Conservation (phyloP, 495 filamentous ascomycete genomes). For the Cenococcum geophilum region DNA sequence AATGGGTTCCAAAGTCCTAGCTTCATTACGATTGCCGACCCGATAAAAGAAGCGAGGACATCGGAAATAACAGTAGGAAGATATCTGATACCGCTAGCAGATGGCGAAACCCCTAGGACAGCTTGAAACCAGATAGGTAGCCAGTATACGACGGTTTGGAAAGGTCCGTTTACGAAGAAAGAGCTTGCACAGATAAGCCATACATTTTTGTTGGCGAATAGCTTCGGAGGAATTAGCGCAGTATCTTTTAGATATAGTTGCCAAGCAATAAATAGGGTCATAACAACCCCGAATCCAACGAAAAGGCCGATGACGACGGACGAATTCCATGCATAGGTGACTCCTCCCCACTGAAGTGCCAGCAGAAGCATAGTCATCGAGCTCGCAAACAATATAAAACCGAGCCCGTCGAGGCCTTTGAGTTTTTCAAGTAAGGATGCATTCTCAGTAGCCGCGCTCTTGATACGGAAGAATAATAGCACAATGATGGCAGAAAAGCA, state of each 20-base stretch:
- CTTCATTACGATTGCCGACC: not conserved
- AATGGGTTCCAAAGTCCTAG: conserved; percentile 9
- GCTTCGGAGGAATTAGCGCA: conserved; percentile 16
- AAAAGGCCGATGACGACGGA: conserved; percentile 43
- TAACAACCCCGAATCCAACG: conserved; percentile 34
- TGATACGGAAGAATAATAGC: conserved; percentile 39
- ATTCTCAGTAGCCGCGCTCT: conserved; percentile 28
- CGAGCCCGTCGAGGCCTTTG: conserved; percentile 24
- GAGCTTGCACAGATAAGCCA: not conserved
- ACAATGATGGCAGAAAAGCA: conserved; percentile 37
- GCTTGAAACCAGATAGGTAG: conserved; percentile 35
- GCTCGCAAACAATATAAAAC: conserved; percentile 18
- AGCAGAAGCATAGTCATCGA: conserved; percentile 21
- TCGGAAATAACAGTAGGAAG: conserved; percentile 14
- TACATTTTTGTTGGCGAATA: conserved; percentile 12
- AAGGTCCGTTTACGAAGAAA: conserved; percentile 14
- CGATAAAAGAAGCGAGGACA: not conserved
- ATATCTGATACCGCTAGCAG: conserved; percentile 21
- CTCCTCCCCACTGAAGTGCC: conserved; percentile 30
- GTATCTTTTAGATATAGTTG: conserved; percentile 10
- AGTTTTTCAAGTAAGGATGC: conserved; percentile 30
- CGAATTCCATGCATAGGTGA: conserved; percentile 29
- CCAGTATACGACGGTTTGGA: conserved; percentile 23
- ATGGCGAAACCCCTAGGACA: conserved; percentile 9
- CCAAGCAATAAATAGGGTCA: conserved; percentile 10